Conservation (phyloP, 768 basidiomycete species). For the Rhizopogon sp. region DNA sequence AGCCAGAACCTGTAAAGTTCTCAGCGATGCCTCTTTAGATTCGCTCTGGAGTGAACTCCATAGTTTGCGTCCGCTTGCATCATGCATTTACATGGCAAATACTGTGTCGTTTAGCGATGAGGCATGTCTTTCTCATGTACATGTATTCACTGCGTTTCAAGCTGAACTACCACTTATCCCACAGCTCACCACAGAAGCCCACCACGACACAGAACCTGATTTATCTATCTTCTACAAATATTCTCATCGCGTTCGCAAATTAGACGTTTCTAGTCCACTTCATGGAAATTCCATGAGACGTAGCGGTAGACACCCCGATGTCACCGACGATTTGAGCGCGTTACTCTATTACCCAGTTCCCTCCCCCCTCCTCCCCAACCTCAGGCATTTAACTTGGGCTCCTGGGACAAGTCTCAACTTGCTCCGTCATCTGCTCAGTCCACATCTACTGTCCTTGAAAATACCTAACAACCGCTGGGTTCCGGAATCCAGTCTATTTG, state of each 20-base stretch:
- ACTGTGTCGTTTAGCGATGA: background rate
- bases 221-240: background rate
- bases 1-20: background rate
- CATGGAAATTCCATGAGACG: background rate
- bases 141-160: background rate
- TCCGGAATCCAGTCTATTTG: background rate
- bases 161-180: background rate
- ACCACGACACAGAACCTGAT: background rate
- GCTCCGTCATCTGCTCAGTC: background rate
- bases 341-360: background rate
- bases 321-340: background rate
- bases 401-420: background rate
- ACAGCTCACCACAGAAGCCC: background rate
- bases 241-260: background rate
- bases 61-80: background rate
- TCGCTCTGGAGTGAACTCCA: background rate
- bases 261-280: background rate
- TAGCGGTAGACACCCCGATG: too few species aligned
- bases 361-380: background rate
- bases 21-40: background rate
- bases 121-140: background rate
- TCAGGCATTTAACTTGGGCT: background rate
- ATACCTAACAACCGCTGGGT: background rate
- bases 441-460: background rate
- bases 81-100: background rate